These are phyloP conservation scores for Pachysandra terminalis DNA, from an alignment of 164 flowering plant genomes.

Conservation along the genomic window DNA sequence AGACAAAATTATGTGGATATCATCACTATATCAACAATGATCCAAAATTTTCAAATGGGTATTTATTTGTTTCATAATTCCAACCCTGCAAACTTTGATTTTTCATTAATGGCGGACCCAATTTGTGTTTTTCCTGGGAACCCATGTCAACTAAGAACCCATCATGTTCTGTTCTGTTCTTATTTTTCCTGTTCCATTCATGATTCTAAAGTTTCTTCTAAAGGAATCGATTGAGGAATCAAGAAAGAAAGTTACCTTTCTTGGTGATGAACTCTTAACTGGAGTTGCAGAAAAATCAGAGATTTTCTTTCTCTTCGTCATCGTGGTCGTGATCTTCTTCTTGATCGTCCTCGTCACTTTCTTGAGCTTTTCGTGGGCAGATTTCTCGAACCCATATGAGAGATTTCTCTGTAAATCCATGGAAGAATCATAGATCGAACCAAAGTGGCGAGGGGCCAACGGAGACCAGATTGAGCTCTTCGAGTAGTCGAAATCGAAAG, in stretches of 20 bases:
- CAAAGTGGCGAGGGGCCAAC: conserved; percentile 35
- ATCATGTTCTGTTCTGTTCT: no score
- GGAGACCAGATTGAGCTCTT: conserved; percentile 96
- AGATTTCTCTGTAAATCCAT: conserved; percentile 19
- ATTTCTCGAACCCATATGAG: conserved; percentile 13
- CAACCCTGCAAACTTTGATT: neutral
- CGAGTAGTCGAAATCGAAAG: conserved; percentile 75
- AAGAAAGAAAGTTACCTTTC: conserved; percentile 14
- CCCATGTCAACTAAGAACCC: neutral
- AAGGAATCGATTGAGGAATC: neutral
- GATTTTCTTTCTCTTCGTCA: conserved; percentile 15
- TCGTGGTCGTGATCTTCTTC: conserved; percentile 18
- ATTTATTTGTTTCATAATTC: neutral
- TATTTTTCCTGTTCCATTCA: neutral
- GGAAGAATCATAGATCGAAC: neutral
- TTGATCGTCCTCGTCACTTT: conserved; percentile 15
- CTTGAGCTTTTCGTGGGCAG: neutral
- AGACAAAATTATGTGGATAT: neutral
- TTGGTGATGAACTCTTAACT: conserved; percentile 15
- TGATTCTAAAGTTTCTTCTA: neutral
- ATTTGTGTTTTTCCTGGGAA: no score
- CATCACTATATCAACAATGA: no score
- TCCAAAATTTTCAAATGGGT: neutral
- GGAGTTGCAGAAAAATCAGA: conserved; percentile 27
- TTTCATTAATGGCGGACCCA: neutral